Evolutionary conservation across 306 rosid genomes (phyloP), one percentile per base, ranked within the genome.

Genomic region (Arachis hypogaea): DNA sequence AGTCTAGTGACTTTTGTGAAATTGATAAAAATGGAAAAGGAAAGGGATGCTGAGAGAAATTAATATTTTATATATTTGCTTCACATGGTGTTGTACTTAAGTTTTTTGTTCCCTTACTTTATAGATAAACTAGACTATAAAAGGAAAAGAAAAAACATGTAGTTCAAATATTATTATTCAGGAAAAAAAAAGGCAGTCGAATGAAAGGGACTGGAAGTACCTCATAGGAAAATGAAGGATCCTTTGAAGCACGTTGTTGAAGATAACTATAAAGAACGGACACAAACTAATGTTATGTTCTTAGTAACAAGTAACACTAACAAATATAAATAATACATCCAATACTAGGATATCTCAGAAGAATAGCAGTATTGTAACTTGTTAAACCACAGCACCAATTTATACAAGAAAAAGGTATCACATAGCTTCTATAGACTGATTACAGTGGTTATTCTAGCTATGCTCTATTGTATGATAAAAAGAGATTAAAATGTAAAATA

Each of bases 191-290:
- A 44, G 22, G 29, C 28, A 63, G 41, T 47, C 1, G 6, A 66
- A 77, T 63, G 45, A 61, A 43, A 73, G 71, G 74, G 74, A 49
- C 67, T n/a, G n/a, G 52, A 44, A 14, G 61, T 93, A 93, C 98
- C 98, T 93, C 98, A 5, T 86, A 93, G 6, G 97, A 82, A 84
- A 91, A 91, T 4, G 93, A 89, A 64, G 95, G 81, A 79, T 91
- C 96, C 89, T 86, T 91, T 50, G 57, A 81, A 4, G 83, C 84
- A 59, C 97, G 96, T 9, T 86, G 88, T 85, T 89, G 87, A 83
- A 91, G 92, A 91, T 91, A 93, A 84, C 98, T 93, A 81, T 89
- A 87, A 56, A 63, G 61, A 16, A 72, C 76, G 80, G 59, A 59
- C 18, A 75, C 11, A 46, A 61, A 64, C 42, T 22, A 62, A 45